A percentile compares a stretch with the other conserved stretches of the same genome.
phyloP scores from a whole-genome alignment of 306 rosid genomes.

The Senna siamea region DNA sequence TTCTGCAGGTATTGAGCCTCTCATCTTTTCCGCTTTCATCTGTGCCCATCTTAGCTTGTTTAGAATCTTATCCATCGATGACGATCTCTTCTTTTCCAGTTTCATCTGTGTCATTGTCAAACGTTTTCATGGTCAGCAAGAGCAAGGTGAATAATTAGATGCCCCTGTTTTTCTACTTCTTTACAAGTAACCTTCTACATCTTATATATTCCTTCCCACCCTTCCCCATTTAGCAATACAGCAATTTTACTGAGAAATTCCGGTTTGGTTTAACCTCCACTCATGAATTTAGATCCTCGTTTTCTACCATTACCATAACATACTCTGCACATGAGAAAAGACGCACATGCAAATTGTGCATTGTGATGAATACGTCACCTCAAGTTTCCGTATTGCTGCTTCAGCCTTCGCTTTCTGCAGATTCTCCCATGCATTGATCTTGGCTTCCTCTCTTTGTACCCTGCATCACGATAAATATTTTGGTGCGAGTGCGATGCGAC shows the following conservation, averaged over 20 bases:
- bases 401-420: conserved; percentile 91
- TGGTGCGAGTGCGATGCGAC: too few species aligned
- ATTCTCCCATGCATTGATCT: conserved; percentile 89
- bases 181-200: not conserved
- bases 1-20: conserved; percentile 43
- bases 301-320: too few species aligned
- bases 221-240: not conserved
- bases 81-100: conserved; percentile 79
- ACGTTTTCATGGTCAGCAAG: conserved; percentile 29
- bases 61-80: conserved; percentile 81
- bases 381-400: conserved; percentile 79
- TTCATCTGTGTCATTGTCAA: conserved; percentile 64
- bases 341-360: too few species aligned
- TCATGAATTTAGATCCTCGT: too few species aligned
- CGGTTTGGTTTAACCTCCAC: not conserved
- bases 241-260: not conserved
- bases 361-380: conserved; percentile 54
- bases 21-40: conserved; percentile 75
- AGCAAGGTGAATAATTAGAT: not conserved
- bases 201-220: too few species aligned
- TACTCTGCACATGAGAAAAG: too few species aligned
- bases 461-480: conserved; percentile 41
- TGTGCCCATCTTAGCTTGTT: conserved; percentile 75
- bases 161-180: not conserved
- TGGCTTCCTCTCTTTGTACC: conserved; percentile 80